These are phyloP conservation scores for Fusarium chlamydosporum DNA, from an alignment of 2,329 filamentous ascomycete species.

Conservation along the genomic window DNA sequence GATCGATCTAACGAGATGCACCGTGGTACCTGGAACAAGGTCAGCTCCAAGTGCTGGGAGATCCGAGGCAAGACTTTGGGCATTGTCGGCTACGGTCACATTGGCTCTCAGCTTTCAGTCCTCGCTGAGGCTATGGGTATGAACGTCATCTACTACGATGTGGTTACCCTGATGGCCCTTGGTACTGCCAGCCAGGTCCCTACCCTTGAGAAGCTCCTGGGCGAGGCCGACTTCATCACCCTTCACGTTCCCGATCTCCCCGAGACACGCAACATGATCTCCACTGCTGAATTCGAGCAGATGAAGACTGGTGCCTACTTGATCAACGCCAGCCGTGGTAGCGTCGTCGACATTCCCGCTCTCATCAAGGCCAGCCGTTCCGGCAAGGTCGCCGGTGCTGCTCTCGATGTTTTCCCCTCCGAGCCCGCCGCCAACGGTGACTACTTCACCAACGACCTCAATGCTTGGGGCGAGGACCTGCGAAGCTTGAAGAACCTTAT, in stretches of 20 bases:
- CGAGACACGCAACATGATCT: slow-evolving; percentile 94
- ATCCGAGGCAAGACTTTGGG: slow-evolving; percentile 96
- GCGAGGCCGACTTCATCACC: slow-evolving; percentile 89
- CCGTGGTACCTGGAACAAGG: slow-evolving; percentile 96
- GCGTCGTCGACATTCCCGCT: slow-evolving; percentile 92
- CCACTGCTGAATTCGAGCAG: slow-evolving; percentile 79
- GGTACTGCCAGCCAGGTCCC: slow-evolving; percentile 89
- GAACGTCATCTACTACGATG: slow-evolving; percentile 97
- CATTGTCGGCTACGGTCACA: slow-evolving; percentile 97
- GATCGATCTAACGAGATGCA: slow-evolving; percentile 97
- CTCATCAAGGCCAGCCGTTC: slow-evolving; percentile 87
- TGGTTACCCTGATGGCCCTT: slow-evolving; percentile 93
- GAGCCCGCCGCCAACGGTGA: slow-evolving; percentile 95
- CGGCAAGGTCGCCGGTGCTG: slow-evolving; percentile 91
- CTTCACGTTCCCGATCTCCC: slow-evolving; percentile 93
- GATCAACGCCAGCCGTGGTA: slow-evolving; percentile 95
- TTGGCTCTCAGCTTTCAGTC: slow-evolving; percentile 95
- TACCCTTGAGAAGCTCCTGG: slow-evolving; percentile 81
- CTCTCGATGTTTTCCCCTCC: slow-evolving; percentile 95
- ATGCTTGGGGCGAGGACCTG: slow-evolving; percentile 87
- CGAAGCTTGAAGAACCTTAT: slow-evolving; percentile 91
- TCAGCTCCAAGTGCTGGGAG: slow-evolving; percentile 97
- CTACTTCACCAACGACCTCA: slow-evolving; percentile 89
- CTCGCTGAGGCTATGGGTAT: slow-evolving; percentile 98
- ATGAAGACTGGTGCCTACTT: slow-evolving; percentile 96